Evolutionary conservation across 805 yeast genomes (phyloP).

Genomic region (Priceomyces haplophilus): DNA sequence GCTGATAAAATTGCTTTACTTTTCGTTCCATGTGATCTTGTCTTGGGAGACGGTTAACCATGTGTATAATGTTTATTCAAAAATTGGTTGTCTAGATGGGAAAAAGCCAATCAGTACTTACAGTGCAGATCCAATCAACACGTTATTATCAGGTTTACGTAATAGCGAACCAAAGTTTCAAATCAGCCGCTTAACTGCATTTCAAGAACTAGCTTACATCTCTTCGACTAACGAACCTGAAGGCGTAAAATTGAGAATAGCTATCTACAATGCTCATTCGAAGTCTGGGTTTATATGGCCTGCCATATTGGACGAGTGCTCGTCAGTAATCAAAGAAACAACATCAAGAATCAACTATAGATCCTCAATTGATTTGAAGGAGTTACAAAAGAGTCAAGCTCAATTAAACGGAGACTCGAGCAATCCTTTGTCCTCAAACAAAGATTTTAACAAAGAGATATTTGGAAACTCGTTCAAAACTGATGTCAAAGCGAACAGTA

Average conservation of each 20-base stretch:
- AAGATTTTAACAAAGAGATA: conserved; percentile 17
- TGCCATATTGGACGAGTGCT: conserved; percentile 57
- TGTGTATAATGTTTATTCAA: conserved; percentile 60
- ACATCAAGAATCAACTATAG: conserved; percentile 41
- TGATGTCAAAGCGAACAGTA: background rate
- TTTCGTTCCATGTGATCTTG: conserved; percentile 34
- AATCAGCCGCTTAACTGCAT: conserved; percentile 56
- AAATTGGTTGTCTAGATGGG: conserved; percentile 70
- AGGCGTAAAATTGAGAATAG: conserved; percentile 44
- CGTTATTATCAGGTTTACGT: conserved; percentile 61
- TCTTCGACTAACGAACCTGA: conserved; percentile 47
- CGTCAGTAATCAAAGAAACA: conserved; percentile 49
- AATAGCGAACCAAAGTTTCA: conserved; percentile 40
- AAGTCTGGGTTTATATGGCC: conserved; percentile 54
- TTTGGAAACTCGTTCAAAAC: conserved; percentile 37
- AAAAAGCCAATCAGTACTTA: conserved; percentile 58
- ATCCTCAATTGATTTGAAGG: conserved; percentile 27
- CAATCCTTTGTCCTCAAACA: conserved; percentile 1
- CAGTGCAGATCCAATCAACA: conserved; percentile 59
- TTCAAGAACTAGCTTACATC: conserved; percentile 69
- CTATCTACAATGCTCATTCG: conserved; percentile 51
- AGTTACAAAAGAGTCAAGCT: conserved; percentile 20
- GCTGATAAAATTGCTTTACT: conserved; percentile 25
- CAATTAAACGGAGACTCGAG: conserved; percentile 8
- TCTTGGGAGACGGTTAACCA: conserved; percentile 57